These are phyloP conservation scores for Candida quercuum DNA, from an alignment of 805 yeast species.

Conservation along the genomic window DNA sequence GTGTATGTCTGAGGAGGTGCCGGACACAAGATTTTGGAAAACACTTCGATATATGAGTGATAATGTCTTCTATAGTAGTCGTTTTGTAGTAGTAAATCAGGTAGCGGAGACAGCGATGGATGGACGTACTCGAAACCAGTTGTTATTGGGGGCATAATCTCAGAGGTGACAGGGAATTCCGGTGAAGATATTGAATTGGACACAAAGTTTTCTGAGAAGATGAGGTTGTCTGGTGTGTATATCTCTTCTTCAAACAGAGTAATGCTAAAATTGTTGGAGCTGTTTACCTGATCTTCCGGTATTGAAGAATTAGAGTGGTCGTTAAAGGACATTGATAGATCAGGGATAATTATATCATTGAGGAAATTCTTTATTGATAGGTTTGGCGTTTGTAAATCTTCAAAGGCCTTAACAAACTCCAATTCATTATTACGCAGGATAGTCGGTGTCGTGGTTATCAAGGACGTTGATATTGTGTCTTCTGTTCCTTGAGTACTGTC, in stretches of 20 bases:
- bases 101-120: constrained; percentile 34
- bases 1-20: constrained; percentile 50
- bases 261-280: no score
- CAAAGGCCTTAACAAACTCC: neutral
- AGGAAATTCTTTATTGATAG: neutral
- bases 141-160: neutral
- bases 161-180: neutral
- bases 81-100: constrained; percentile 53
- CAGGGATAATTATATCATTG: neutral
- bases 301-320: neutral
- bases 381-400: neutral
- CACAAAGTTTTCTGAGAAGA: constrained; percentile 1
- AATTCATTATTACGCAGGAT: no score
- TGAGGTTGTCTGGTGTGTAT: neutral
- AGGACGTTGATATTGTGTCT: no score
- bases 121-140: constrained; percentile 8
- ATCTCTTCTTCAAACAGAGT: no score
- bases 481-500: no score
- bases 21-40: constrained; percentile 59
- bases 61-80: constrained; percentile 58
- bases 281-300: constrained; percentile 8
- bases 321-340: neutral
- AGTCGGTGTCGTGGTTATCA: no score
- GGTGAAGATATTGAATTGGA: neutral
- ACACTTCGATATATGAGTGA: constrained; percentile 56